Evolutionary conservation across 305 asterid genomes (phyloP), one percentile per base, ranked within the genome.

Genomic region (Plantago lanceolata): DNA sequence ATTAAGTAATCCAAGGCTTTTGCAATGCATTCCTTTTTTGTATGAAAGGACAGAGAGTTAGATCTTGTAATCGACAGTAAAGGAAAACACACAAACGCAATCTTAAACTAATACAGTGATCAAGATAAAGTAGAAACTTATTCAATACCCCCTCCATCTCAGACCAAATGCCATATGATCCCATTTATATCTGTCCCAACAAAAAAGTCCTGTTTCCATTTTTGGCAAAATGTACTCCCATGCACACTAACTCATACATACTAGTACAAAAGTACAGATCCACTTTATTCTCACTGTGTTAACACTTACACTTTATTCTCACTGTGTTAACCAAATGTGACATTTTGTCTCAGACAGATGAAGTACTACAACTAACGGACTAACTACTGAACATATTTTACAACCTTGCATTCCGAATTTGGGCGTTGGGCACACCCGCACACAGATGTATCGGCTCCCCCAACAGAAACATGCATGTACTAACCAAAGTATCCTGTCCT

Each of bases 401-500:
- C 45, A 40, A 40, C 45, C 45, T 37, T 14, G 11, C 13, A 40
- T 40, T 40, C 45, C 45, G 11, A 40, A 11, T 40, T 40, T 40
- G 45, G 45, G 11, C 11, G 15, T 15, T 40, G 2, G 45, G 15
- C 15, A 40, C 15, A 3, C 3, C 0, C 15, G 15, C 15, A 40
- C 15, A 3, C 3, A 12, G 3, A 1, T 40, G 45, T 9, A 1
- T 40, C 15, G 9, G 11, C 40, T 33, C 40, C 11, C 9, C 8
- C 40, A 8, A 5, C 8, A 33, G 1, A 40, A 0, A 40, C 44
- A 35, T 35, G 8, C 44, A 35, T 35, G 44, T 13, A 49, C 76
- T 65, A 8, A 61, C 48, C 20, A 65, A 64, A 76, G 61, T 50
- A 57, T 62, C 26, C 59, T 13, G 45, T 28, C 61, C 28, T 65